Base-by-base conservation (phyloP, 495 filamentous ascomycete genomes). In the Neurospora tetrasperma region DNA sequence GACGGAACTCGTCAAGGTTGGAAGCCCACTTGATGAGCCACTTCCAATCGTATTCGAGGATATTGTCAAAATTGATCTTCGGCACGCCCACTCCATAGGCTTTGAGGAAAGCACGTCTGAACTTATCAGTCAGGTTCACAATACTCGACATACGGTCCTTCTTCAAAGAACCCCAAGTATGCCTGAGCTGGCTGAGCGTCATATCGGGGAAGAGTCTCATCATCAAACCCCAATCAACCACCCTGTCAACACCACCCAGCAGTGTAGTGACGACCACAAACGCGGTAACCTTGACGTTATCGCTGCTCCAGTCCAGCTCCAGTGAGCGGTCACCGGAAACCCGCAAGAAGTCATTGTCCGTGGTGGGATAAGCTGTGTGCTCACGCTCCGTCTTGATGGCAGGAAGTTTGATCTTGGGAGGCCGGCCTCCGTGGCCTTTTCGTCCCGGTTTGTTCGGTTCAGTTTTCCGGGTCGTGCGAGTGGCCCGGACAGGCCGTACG, bases 11-110 rank as follows among this genome's bases (percentile, higher is more conserved):
- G 70, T 82, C 79, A 2, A 85, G 82, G 68, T 81, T 75, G 16
- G 79, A 79, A 5, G 82, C 78, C 96, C 96, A 99, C 14, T 91
- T 86, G 39, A 96, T 86, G 12, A 97, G 78, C 44, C 78, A 80
- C 40, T 86, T 83, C 93, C 96, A 96, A 77, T 97, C 90, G 76
- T 96, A 96, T 12, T 81, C 84, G 42, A 88, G 82, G 6, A 93
- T 83, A 74, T 96, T 80, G 44, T 90, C 82, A 73, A 89, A 95
- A 79, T 97, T 85, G 41, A 99, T 86, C 2, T 82, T 76, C 3
- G 92, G 90, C 0, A 98, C 74, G 10, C 87, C 87, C 4, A 86
- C 84, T 69, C 87, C 87, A 76, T 97, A 98, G 0, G 93, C 96
- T 54, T 87, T 85, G 23, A 94, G 81, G 78, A 93, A 97, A 18